Evolutionary conservation across 257 asterid species (phyloP), one percentile per base, ranked within the genome.

Genomic region (Anisodus acutangulus): DNA sequence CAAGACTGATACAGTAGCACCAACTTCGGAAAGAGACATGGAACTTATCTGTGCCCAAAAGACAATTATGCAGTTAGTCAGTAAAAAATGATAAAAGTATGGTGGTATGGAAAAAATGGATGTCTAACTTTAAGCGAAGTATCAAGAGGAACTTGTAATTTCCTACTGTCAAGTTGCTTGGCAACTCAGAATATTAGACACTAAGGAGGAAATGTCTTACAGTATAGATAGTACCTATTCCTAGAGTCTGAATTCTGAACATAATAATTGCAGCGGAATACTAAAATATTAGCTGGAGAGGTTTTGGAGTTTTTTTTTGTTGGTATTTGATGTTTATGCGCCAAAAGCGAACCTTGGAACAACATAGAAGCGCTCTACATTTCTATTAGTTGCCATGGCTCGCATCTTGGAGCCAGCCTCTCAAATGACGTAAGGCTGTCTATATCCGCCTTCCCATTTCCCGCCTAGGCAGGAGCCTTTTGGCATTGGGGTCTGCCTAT

Each of bases 1-100:
- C 90, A 97, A 92, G 79, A 95, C 96, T 35, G 99, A 95, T 53
- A 93, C 90, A 57, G 93, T 85, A 71, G 97, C 98, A 80, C 95
- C 94, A 79, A 95, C 87, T 87, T 95, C 98, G 12, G 93, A 85
- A 63, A 92, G 89, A 37, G 95, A 89, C 86, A 95, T 80, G 16
- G 94, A 86, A 87, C 86, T 90, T 79, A 85, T 83, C 99, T 96
- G 97, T 92, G 90, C 15, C 85, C 84, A 57, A 11, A 71, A 76
- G 60, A 22, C 7, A 22, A 74, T 22, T 51, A 74, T 13, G 4
- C 43, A 22, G 81, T 49, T 22, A 12, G 62, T 49, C 17, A 11
- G 19, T 5, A 6, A 22, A 72, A 72, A 47, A 74, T 19, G 5
- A 74, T 74, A 11, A 22, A 37, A 22, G 11, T 49, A 49, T 1